Evolutionary conservation across 768 basidiomycete genomes (phyloP).

Genomic region (Erythrobasidium yunnanense): DNA sequence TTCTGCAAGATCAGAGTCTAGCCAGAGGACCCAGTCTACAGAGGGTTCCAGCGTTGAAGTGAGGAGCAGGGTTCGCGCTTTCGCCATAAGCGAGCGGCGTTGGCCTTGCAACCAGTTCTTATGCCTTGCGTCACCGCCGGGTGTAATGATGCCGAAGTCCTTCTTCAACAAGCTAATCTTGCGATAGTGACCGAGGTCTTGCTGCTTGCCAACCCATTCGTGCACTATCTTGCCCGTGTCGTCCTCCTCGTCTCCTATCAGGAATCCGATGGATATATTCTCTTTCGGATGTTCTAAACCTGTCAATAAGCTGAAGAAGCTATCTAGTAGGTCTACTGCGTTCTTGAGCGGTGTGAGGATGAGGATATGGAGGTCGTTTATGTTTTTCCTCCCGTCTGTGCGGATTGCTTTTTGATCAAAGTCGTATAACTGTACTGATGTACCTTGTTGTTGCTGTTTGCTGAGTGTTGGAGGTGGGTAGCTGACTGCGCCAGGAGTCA

Average conservation of each 20-base stretch:
- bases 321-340: conserved; percentile 1
- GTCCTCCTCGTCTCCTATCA: conserved; percentile 29
- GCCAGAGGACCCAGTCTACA: conserved; percentile 35
- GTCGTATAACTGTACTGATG: background rate
- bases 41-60: conserved; percentile 25
- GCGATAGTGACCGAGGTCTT: background rate
- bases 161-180: conserved; percentile 22
- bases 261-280: conserved; percentile 27
- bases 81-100: conserved; percentile 30
- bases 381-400: background rate
- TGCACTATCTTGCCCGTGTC: conserved; percentile 3
- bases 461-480: background rate
- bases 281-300: conserved; percentile 16
- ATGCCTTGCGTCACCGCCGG: conserved; percentile 13
- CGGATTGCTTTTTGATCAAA: background rate
- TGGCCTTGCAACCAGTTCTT: conserved; percentile 10
- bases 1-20: conserved; percentile 33
- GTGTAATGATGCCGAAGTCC: conserved; percentile 26
- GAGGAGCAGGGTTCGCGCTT: conserved; percentile 27
- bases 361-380: conserved; percentile 25
- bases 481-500: background rate
- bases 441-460: background rate
- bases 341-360: conserved; percentile 30
- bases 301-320: conserved; percentile 10
- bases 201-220: background rate